Base-by-base conservation (phyloP, 805 yeast species). In the Kregervanrija pseudodelftensis region DNA sequence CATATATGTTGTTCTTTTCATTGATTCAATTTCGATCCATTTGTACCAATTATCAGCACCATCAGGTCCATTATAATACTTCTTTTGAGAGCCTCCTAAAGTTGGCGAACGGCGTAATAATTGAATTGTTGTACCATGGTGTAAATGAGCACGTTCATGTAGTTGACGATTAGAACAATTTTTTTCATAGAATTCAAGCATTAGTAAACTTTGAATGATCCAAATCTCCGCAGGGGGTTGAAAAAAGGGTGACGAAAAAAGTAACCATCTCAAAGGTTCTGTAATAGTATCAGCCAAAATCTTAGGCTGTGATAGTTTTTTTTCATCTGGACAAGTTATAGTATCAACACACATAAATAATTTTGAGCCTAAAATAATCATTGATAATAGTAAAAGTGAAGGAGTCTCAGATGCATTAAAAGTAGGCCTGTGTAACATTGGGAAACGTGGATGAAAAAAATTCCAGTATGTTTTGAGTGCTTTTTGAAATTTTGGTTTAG, bases 71-170 rank as follows among this genome's bases (percentile, higher is more conserved):
- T 52, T 39, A 17, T 45, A 50, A 13, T 53, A 22, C 53, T 64
- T 38, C 59, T 59, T 63, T 0, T 88, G 85, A 45, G 82, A 77
- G 0, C 89, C 89, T 11, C 89, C 89, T 32, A 87, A 62, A 1
- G 84, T 75, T 1, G 95, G 87, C 0, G 87, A 78, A 53, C 95
- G 69, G 52, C 95, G 67, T 41, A 87, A 64, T 37, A 87, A 64
- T 61, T 87, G 95, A 36, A 86, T 80, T 0, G 90, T 80, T 0
- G 95, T 83, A 4, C 93, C 95, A 60, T 87, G 96, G 58, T 88
- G 95, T 15, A 88, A 66, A 61, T 83, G 91, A 0, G 87, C 85
- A 40, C 96, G 64, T 63, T 87, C 96, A 59, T 87, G 96, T 54
- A 85, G 62, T 36, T 67, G 65, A 53, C 96, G 67, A 38, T 77